These are phyloP conservation scores for Alternaria sp. DNA, from an alignment of 2,329 filamentous ascomycete species.

Conservation along the genomic window DNA sequence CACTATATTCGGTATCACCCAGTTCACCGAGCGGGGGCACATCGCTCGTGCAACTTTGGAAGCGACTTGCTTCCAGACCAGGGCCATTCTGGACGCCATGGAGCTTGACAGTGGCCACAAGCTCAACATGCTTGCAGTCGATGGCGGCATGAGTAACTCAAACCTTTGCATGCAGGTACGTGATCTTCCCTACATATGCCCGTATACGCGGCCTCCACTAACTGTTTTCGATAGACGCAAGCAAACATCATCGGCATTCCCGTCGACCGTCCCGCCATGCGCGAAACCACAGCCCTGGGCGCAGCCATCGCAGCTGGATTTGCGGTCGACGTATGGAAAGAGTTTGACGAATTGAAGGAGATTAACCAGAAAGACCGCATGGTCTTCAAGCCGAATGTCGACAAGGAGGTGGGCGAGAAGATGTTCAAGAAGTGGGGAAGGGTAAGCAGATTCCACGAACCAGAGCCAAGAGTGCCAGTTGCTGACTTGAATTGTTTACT, in stretches of 20 bases:
- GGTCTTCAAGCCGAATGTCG: conserved; percentile 72
- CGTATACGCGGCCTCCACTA: conserved; percentile 6
- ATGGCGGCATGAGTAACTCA: conserved; percentile 88
- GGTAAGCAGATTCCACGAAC: conserved; percentile 15
- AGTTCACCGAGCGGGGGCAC: conserved; percentile 83
- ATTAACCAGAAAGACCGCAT: conserved; percentile 74
- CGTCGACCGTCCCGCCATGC: conserved; percentile 84
- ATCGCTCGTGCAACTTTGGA: conserved; percentile 89
- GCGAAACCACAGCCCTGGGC: conserved; percentile 86
- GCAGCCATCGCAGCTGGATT: conserved; percentile 91
- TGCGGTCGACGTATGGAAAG: conserved; percentile 78
- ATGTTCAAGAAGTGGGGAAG: conserved; percentile 77
- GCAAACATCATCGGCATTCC: conserved; percentile 84
- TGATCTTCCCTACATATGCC: conserved; percentile 4
- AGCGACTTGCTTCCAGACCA: conserved; percentile 90
- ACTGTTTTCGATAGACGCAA: conserved; percentile 64
- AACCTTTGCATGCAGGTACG: conserved; percentile 80
- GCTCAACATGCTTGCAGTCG: conserved; percentile 77
- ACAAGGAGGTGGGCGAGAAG: conserved; percentile 61
- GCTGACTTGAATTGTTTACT: conserved; percentile 5
- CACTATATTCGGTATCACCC: conserved; percentile 81
- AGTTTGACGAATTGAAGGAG: conserved; percentile 73
- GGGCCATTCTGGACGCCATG: conserved; percentile 91
- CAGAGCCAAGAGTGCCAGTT: not conserved
- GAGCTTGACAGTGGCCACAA: conserved; percentile 80